Evolutionary conservation across 2,329 filamentous ascomycete genomes (phyloP), one percentile per base, ranked within the genome.

Genomic region (Cladobotryum protrusum): DNA sequence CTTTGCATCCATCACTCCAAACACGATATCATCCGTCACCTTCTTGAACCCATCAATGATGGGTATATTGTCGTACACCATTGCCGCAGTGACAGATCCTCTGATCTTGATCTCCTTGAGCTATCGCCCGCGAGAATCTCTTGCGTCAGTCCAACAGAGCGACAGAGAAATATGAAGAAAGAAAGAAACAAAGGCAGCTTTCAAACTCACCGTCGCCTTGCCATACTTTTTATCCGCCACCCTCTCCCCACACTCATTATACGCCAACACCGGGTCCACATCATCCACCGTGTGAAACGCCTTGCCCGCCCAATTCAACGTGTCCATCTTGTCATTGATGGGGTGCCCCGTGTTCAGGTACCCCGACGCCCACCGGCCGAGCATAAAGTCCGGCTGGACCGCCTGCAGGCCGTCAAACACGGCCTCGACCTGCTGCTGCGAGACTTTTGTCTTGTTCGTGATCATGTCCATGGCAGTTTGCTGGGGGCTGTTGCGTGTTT

Each of bases 41-140:
- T 54, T 54, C 0, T 61, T 59, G 49, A 66, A 66, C 11, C 55
- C 51, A n/a, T 65, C 62, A 17, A 65, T 62, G 45, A 65, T 63
- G 4, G 63, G 61, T 3, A 55, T 46, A 3, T 57, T 56, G 42
- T 66, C 59, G 45, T 64, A 66, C 3, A 65, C 54, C 57, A 64
- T 62, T 11, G 61, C 58, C 2, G 62, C 53, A 4, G 63, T 60
- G 8, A 63, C 53, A 3, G 62, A 47, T 11, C 52, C 60, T 6
- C 60, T 50, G 32, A 52, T 57, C 39, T 57, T 57, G 17, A 63
- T 49, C 36, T 61, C 56, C 4, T 61, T 52, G 8, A 63, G 12
- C 59, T 62, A 13, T n/a, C 17, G 12, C 37, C 14, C 35, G 7
- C 35, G 14, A 37, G 15, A 14, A 37, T 11, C 35, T 9, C 17